Evolutionary conservation across 2,329 filamentous ascomycete genomes (phyloP), one percentile per base, ranked within the genome.

Genomic region (Pezicula carpinea): DNA sequence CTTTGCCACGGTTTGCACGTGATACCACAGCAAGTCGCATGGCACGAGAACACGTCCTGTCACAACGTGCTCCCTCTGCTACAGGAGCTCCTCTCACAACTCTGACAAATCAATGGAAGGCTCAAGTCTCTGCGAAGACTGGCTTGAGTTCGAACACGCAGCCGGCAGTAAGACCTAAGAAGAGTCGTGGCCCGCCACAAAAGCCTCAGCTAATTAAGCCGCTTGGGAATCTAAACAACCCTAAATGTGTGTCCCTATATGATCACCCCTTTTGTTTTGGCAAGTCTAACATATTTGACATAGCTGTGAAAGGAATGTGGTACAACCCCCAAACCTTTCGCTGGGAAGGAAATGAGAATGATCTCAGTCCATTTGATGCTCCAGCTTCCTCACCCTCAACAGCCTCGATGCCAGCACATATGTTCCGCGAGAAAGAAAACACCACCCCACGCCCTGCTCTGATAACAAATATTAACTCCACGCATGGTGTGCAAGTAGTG

Each of bases 281-380:
- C 18, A 36, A 8, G 39, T 48, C 64, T 71, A 61, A 72, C 57
- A 39, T 39, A 40, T 45, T 39, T 21, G 26, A 33, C 41, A 11
- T 53, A 92, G 89, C 84, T 61, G 79, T 96, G 51, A 93, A 96
- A 66, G 93, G 92, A 54, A 99, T 99, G 93, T 85, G 82, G 46
- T 99, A 96, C 65, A 97, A 99, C 61, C 89, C 93, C 6, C 74
- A 78, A 22, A 87, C 88, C 7, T 93, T 84, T 61, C 79, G 83
- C 42, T 99, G 93, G 93, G 93, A 99, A 73, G 93, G 93, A 44
- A 99, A 99, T 59, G 93, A 99, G 64, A 92, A 89, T 58, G 85
- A 78, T 29, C 72, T 95, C 44, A 78, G 79, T 53, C 80, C 82
- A 4, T 99, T 99, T 66, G 90, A 96, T 45, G 66, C 76, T 46